These are phyloP conservation scores for Caryopteris hybrid DNA, from an alignment of 305 asterid species.

Conservation along the genomic window DNA sequence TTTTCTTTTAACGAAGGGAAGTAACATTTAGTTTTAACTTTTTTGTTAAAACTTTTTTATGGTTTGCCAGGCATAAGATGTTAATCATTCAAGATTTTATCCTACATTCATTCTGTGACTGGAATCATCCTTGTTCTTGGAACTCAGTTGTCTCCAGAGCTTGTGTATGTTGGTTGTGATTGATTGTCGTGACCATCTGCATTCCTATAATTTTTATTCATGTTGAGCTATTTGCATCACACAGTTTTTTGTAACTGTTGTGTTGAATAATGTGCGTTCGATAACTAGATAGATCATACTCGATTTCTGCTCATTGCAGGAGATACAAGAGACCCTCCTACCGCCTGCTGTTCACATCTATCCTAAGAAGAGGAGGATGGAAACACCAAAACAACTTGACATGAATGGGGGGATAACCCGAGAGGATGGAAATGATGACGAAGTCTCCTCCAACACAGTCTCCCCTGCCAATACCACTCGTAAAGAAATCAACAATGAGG, in stretches of 20 bases:
- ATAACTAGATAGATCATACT: not conserved
- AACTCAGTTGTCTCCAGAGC: not conserved
- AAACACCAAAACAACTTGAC: conserved; percentile 25
- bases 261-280: not conserved
- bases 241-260: not conserved
- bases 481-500: conserved; percentile 35
- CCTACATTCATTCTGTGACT: not conserved
- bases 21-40: not conserved
- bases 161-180: not conserved
- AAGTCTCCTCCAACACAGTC: conserved; percentile 19
- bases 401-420: conserved; percentile 34
- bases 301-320: conserved; percentile 42
- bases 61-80: not conserved
- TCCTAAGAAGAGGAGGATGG: conserved; percentile 52
- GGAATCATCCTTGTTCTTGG: not conserved
- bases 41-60: not conserved
- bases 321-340: conserved; percentile 82
- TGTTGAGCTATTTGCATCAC: not conserved
- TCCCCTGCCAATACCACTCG: conserved; percentile 10
- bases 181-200: not conserved
- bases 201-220: not conserved
- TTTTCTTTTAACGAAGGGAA: not conserved
- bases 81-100: not conserved
- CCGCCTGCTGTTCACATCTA: conserved; percentile 73
- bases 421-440: conserved; percentile 12